Conservation (phyloP, 805 yeast species). For the Wickerhamiella occidentalis region DNA sequence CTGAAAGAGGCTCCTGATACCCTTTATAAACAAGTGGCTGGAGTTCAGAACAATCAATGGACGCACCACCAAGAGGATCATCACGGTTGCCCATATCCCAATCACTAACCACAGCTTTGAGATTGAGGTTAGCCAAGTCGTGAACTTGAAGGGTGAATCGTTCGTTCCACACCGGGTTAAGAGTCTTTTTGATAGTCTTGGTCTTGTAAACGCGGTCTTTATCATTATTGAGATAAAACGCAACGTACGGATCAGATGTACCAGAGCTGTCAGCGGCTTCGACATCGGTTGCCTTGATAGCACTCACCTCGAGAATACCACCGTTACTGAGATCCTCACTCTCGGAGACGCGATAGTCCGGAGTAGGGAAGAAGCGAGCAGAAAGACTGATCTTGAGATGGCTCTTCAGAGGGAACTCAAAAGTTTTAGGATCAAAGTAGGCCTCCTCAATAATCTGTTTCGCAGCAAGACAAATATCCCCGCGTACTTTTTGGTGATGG, state of each 20-base stretch:
- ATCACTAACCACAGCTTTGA: constrained; percentile 48
- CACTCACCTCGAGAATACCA: constrained; percentile 54
- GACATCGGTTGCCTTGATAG: constrained; percentile 53
- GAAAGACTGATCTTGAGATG: constrained; percentile 17
- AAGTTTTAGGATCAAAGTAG: constrained; percentile 17
- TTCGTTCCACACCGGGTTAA: constrained; percentile 88
- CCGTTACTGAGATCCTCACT: constrained; percentile 63
- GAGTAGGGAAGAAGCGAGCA: constrained; percentile 65
- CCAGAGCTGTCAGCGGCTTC: constrained; percentile 86
- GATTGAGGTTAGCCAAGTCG: constrained; percentile 13
- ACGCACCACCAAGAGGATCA: constrained; percentile 63
- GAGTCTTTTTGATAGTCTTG: constrained; percentile 70
- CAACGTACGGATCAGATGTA: constrained; percentile 82
- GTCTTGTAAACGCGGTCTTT: constrained; percentile 51
- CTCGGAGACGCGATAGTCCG: constrained; percentile 46
- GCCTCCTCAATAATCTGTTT: constrained; percentile 20
- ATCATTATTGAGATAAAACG: constrained; percentile 54
- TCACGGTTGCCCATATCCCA: constrained; percentile 92
- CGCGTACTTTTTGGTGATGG: constrained; percentile 15
- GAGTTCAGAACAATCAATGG: constrained; percentile 44
- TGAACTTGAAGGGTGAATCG: constrained; percentile 28
- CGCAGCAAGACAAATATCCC: constrained; percentile 43
- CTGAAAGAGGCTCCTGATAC: constrained; percentile 39
- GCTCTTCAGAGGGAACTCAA: constrained; percentile 11
- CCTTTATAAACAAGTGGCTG: constrained; percentile 45